These are phyloP conservation scores for Akebia trifoliata DNA, from an alignment of 164 flowering plant species.

Conservation along the genomic window DNA sequence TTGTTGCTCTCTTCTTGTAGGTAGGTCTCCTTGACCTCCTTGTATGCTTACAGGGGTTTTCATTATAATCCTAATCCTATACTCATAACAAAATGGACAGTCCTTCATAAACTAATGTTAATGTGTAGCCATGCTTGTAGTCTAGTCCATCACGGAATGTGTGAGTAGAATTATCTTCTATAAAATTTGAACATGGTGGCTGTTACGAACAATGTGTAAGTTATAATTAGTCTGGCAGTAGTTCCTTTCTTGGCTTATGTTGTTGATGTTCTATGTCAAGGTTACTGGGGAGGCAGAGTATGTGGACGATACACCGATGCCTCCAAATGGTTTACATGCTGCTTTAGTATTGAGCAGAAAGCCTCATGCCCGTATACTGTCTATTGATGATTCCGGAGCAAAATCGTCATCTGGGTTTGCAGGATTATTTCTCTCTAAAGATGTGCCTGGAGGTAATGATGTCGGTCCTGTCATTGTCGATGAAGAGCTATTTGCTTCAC, in stretches of 20 bases:
- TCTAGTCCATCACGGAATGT: too few relatives aligned
- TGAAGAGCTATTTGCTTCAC: conserved; percentile 85
- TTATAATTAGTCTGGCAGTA: background rate
- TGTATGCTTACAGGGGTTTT: too few relatives aligned
- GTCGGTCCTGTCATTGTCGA: conserved; percentile 69
- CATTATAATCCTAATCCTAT: too few relatives aligned
- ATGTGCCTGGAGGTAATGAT: conserved; percentile 62
- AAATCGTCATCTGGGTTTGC: conserved; percentile 69
- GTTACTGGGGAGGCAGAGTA: conserved; percentile 95
- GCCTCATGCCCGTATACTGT: conserved; percentile 82
- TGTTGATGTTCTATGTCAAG: conserved; percentile 26
- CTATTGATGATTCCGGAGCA: conserved; percentile 69
- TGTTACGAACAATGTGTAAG: background rate
- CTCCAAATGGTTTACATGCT: conserved; percentile 75
- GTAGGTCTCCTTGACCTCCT: too few relatives aligned
- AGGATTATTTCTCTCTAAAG: conserved; percentile 69
- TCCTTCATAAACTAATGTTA: too few relatives aligned
- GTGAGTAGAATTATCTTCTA: background rate
- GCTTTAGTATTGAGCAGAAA: conserved; percentile 69
- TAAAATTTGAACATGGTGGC: background rate
- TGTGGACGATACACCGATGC: conserved; percentile 71
- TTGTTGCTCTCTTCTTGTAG: too few relatives aligned
- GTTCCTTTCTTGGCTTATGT: background rate
- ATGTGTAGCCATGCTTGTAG: background rate
- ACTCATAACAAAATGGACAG: too few relatives aligned